phyloP scores from a whole-genome alignment of 306 rosid species.

The Citrullus mucosospermus region DNA sequence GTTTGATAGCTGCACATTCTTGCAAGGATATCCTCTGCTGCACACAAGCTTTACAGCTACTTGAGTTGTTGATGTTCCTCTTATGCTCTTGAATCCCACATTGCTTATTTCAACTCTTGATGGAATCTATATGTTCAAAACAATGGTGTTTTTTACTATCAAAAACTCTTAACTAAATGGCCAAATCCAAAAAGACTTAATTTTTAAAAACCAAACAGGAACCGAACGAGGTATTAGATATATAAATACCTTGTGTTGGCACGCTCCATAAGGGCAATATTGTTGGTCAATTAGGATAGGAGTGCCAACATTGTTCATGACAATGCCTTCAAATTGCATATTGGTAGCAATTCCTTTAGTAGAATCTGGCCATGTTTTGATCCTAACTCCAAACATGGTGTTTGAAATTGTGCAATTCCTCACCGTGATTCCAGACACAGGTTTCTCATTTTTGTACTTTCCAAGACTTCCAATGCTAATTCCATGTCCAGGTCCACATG shows the following conservation, averaged over 20 bases:
- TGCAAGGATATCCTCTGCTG: slow-evolving; percentile 22
- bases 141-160: neutral
- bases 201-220: too few species aligned
- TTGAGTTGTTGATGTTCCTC: slow-evolving; percentile 18
- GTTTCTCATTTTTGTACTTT: slow-evolving; percentile 3
- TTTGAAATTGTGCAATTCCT: slow-evolving; percentile 3
- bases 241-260: neutral
- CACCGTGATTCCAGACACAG: slow-evolving; percentile 1
- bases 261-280: neutral
- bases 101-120: slow-evolving; percentile 27
- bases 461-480: slow-evolving; percentile 39
- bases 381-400: slow-evolving; percentile 14
- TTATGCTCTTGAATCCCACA: slow-evolving; percentile 21
- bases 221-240: too few species aligned
- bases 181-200: too few species aligned
- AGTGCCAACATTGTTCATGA: slow-evolving; percentile 11
- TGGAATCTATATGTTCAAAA: slow-evolving; percentile 5
- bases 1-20: slow-evolving; percentile 16
- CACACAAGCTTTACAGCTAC: slow-evolving; percentile 26
- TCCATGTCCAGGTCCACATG: slow-evolving; percentile 39
- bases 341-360: neutral
- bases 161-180: too few species aligned
- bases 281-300: slow-evolving; percentile 15
- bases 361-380: slow-evolving; percentile 15
- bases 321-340: slow-evolving; percentile 7